These are phyloP conservation scores for Tuber calosporum DNA, from an alignment of 495 filamentous ascomycete species.

Conservation along the genomic window DNA sequence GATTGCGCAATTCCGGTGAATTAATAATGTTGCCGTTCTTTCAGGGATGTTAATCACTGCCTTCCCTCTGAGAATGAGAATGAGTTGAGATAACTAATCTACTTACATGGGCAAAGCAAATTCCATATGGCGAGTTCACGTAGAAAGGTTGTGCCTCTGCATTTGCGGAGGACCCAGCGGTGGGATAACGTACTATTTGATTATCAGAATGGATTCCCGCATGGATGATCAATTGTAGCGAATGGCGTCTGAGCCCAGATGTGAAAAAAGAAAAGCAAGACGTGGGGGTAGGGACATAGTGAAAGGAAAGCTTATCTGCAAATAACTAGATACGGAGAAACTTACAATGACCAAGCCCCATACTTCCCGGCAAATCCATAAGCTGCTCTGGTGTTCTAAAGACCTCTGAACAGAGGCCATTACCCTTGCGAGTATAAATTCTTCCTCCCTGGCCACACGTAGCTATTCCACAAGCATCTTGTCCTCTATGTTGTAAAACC, in stretches of 20 bases:
- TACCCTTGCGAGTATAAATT: constrained; percentile 85
- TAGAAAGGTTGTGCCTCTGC: constrained; percentile 85
- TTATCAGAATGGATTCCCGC: neutral
- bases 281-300: neutral
- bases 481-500: constrained; percentile 76
- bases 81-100: neutral
- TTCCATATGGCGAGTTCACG: constrained; percentile 84
- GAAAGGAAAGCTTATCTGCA: neutral
- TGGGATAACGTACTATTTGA: constrained; percentile 67
- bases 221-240: neutral
- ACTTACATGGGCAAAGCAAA: constrained; percentile 50
- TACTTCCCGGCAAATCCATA: constrained; percentile 72
- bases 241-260: neutral
- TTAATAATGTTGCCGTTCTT: constrained; percentile 96
- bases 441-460: constrained; percentile 71
- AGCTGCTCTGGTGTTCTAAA: constrained; percentile 72
- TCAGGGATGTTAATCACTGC: constrained; percentile 46
- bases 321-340: neutral
- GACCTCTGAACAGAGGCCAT: constrained; percentile 83
- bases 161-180: constrained; percentile 76
- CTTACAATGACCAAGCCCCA: constrained; percentile 70
- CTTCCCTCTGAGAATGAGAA: constrained; percentile 38
- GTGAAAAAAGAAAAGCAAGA: constrained; percentile 7
- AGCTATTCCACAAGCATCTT: constrained; percentile 86
- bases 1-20: constrained; percentile 66